Evolutionary conservation across 140 eudicot species (phyloP), one percentile per base, ranked within the genome.

Genomic region (Anethum foeniculum): DNA sequence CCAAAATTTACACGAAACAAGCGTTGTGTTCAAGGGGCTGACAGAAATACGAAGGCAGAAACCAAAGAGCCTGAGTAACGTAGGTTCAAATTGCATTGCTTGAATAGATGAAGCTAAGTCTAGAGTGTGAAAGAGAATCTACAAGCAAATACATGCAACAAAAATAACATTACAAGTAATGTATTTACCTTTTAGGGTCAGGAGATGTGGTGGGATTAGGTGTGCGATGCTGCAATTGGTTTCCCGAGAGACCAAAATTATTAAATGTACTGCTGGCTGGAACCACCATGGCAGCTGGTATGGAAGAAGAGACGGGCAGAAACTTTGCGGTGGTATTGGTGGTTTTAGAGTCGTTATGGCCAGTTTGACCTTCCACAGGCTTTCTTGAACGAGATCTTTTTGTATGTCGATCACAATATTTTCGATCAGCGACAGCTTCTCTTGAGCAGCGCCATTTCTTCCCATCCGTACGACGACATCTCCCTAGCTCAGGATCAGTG

Each of bases 371-470:
- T 91, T 91, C 98, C 98, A 93, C 98, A 91, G 97, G 98, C 98
- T 93, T 93, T 93, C 98, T 93, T 93, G 98, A 93, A 93, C 98
- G 98, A 80, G 91, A 93, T 82, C 96, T 79, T 89, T 93, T 93
- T 83, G 91, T 86, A 58, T 93, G 98, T 83, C 92, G 90, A 75
- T 93, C 98, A 80, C 98, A 93, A 82, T 93, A 93, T 62, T 93
- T 93, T 78, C 89, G 93, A 54, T 94, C 97, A 15, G 89, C 86
- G 51, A 94, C 94, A 0, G 97, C 97, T 14, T 94, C 98, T 76
- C 86, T 79, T 0, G 98, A 85, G 91, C 98, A 94, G 87, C 98
- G 92, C 97, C 98, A 94, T 76, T 94, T 94, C 90, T 94, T 94
- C 71, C 98, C 98, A 43, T 93, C 98, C 2, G 98, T 93, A 72